These are phyloP conservation scores for Phialemoniopsis sp. DNA, from an alignment of 2,329 filamentous ascomycete genomes.

Conservation along the genomic window DNA sequence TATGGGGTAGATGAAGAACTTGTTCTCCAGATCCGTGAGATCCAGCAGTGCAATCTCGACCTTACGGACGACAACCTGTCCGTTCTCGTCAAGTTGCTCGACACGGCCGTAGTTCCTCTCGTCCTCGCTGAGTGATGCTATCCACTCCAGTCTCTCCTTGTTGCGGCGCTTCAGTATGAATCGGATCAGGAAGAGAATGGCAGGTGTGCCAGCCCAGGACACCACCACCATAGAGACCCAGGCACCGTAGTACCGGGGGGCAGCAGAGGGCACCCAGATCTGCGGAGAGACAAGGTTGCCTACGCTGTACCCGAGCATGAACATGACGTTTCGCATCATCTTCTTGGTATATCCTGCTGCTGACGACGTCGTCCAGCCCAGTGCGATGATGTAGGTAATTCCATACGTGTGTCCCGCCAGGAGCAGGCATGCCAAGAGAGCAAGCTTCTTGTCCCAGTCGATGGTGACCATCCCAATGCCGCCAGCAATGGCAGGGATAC, in stretches of 20 bases:
- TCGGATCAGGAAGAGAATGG: slow-evolving; percentile 24
- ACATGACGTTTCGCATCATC: slow-evolving; percentile 22
- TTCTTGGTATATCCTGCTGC: slow-evolving; percentile 24
- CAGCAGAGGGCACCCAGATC: slow-evolving; percentile 19
- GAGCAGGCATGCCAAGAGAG: slow-evolving; percentile 22
- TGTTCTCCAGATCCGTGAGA: slow-evolving; percentile 32
- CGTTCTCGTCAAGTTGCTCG: too few relatives aligned
- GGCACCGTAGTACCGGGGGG: slow-evolving; percentile 23
- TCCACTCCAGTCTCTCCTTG: slow-evolving; percentile 20
- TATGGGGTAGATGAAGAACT: slow-evolving; percentile 28
- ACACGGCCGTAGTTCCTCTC: slow-evolving; percentile 11
- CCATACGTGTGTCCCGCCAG: slow-evolving; percentile 22
- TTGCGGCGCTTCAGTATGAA: slow-evolving; percentile 25
- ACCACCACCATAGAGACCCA: slow-evolving; percentile 23
- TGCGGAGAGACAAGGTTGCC: slow-evolving; percentile 22
- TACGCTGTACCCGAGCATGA: slow-evolving; percentile 20
- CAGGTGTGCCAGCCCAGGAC: slow-evolving; percentile 28
- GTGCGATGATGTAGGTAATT: slow-evolving; percentile 27
- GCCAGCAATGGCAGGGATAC: slow-evolving; percentile 19
- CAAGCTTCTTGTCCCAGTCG: slow-evolving; percentile 20
- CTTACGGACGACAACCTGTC: slow-evolving; percentile 18
- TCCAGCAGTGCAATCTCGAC: slow-evolving; percentile 30
- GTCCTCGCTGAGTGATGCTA: slow-evolving; percentile 14
- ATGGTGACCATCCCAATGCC: slow-evolving; percentile 24
- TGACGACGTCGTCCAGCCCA: slow-evolving; percentile 31